These are phyloP conservation scores for Rosa multiflora DNA, from an alignment of 306 rosid species.

Conservation along the genomic window DNA sequence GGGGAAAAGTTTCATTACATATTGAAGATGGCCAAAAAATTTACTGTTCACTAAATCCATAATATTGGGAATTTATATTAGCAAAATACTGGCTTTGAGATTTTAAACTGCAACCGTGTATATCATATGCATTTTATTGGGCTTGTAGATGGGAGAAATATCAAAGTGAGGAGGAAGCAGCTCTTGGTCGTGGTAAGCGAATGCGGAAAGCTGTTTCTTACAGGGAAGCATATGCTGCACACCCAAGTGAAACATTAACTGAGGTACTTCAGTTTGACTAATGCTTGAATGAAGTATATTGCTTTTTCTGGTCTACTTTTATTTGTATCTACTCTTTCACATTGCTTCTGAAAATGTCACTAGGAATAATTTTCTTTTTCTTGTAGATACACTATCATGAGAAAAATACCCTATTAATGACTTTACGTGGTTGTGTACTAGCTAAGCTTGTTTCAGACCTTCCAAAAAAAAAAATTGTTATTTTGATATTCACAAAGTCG, in stretches of 20 bases:
- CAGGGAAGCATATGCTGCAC: slow-evolving; percentile 89
- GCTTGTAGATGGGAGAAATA: slow-evolving; percentile 89
- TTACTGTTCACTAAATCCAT: slow-evolving; percentile 13
- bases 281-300: slow-evolving; percentile 27
- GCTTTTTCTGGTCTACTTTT: slow-evolving; percentile 10
- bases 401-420: neutral
- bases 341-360: neutral
- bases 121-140: slow-evolving; percentile 25
- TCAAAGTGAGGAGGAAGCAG: slow-evolving; percentile 97
- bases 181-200: slow-evolving; percentile 98
- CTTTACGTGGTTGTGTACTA: neutral
- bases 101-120: neutral
- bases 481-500: neutral
- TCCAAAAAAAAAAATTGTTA: neutral
- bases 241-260: slow-evolving; percentile 68
- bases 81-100: slow-evolving; percentile 22
- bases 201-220: slow-evolving; percentile 94
- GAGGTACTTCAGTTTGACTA: slow-evolving; percentile 61
- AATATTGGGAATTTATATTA: slow-evolving; percentile 19
- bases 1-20: neutral
- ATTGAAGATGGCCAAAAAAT: slow-evolving; percentile 13
- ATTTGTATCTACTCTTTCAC: slow-evolving; percentile 19
- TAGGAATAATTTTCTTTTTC: neutral
- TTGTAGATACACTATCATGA: neutral
- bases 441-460: slow-evolving; percentile 1